These are phyloP conservation scores for Solidago caesia DNA, from an alignment of 129 eudicot species.

Conservation along the genomic window DNA sequence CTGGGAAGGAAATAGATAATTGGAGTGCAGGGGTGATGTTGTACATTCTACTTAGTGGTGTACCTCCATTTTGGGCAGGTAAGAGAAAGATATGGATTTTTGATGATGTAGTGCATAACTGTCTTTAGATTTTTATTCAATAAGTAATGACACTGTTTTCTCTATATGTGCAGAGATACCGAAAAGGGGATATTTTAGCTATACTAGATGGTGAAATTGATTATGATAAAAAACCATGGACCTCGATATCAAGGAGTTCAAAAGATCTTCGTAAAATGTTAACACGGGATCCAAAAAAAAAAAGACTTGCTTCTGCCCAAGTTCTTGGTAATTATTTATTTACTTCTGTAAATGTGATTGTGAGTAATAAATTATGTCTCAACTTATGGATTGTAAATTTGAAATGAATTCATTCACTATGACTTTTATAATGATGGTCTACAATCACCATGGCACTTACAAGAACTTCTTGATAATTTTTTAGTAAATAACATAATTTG, in stretches of 20 bases:
- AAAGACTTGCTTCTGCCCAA: conserved; percentile 49
- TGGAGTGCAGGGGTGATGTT: conserved; percentile 84
- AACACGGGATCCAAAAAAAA: conserved; percentile 48
- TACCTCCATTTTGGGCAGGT: conserved; percentile 93
- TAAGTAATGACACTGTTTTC: neutral
- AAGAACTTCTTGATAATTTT: neutral
- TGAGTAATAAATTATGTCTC: neutral
- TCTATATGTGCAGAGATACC: conserved; percentile 35
- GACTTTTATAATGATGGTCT: neutral
- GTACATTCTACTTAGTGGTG: conserved; percentile 76
- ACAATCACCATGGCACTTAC: conserved; percentile 14
- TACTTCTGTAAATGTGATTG: neutral
- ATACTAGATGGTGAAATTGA: conserved; percentile 56
- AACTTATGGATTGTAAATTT: conserved; percentile 1
- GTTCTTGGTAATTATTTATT: conserved; percentile 45
- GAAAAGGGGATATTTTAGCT: conserved; percentile 71
- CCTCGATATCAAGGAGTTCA: conserved; percentile 60
- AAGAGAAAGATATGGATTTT: conserved; percentile 13
- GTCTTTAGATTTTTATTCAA: neutral
- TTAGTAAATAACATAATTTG: neutral
- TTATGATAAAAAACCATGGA: conserved; percentile 67
- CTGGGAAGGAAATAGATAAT: conserved; percentile 74
- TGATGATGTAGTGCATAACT: neutral
- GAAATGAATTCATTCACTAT: neutral
- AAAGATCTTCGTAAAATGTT: conserved; percentile 69